A percentile compares a stretch with the other conserved stretches of the same genome.
These are phyloP conservation scores for Xerocomus nothofagi DNA, from an alignment of 1,284 basidiomycete genomes.

Conservation along the genomic window DNA sequence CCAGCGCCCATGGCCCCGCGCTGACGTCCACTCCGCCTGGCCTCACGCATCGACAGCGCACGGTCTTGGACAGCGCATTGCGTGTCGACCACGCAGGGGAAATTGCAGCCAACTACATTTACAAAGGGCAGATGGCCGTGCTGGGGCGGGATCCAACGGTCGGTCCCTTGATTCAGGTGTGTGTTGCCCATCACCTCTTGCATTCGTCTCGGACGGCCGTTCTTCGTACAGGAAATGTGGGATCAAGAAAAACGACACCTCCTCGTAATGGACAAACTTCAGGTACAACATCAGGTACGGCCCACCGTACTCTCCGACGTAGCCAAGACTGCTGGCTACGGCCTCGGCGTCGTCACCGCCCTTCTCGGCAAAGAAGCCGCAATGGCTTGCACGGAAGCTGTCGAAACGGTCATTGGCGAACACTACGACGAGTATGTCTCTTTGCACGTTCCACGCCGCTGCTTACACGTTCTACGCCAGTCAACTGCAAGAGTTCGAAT, in stretches of 20 bases:
- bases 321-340: conserved; percentile 84
- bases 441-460: neutral
- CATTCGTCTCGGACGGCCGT: conserved; percentile 3
- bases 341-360: conserved; percentile 83
- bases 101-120: conserved; percentile 92
- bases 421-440: conserved; percentile 92
- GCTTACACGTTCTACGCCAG: conserved; percentile 40
- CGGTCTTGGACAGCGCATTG: conserved; percentile 62
- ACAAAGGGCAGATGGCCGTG: conserved; percentile 78
- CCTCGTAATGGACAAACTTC: conserved; percentile 80
- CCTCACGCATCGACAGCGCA: conserved; percentile 48
- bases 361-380: conserved; percentile 90
- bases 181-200: conserved; percentile 17
- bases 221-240: conserved; percentile 82
- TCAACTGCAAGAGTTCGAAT: conserved; percentile 71
- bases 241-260: conserved; percentile 94
- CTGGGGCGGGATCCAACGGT: conserved; percentile 61
- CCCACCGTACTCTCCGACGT: conserved; percentile 84
- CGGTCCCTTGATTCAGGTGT: conserved; percentile 76
- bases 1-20: conserved; percentile 37
- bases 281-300: conserved; percentile 79
- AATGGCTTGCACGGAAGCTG: conserved; percentile 98
- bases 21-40: conserved; percentile 48
- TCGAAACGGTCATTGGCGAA: conserved; percentile 97
- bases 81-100: conserved; percentile 93